Evolutionary conservation across 2,329 filamentous ascomycete genomes (phyloP), one percentile per base, ranked within the genome.

Genomic region (Microdochium nivale): DNA sequence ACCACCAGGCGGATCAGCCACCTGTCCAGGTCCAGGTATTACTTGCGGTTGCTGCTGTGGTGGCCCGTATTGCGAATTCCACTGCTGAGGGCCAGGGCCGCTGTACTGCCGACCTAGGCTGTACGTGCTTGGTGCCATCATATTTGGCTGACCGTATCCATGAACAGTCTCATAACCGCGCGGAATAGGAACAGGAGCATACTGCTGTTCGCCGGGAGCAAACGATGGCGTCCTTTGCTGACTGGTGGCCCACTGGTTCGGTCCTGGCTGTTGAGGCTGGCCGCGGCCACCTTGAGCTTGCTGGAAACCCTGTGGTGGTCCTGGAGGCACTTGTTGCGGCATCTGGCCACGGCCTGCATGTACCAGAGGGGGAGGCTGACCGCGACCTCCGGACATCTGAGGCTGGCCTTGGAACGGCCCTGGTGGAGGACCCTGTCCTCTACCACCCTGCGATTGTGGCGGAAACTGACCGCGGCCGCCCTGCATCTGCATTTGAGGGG

Each of bases 181-280:
- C 5, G 65, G 65, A 23, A 67, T 67, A 21, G 65, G 65, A 2
- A 67, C 64, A 46, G 58, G 54, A 40, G 59, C 64, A 47, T 67
- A 67, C 14, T 60, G 58, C 2, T 56, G 60, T 48, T 65, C 62
- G 52, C 5, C 35, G 14, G 27, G 27, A 11, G 24, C 46, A 47
- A 30, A 47, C 3, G 46, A n/a, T 16, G 7, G 46, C 3, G 46
- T 10, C 14, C 11, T 25, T 21, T 47, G 46, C 46, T 47, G 46
- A 27, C 24, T 43, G 47, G 50, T 49, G n/a, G 11, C 30, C 23
- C 48, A 51, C 2, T 52, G 53, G 43, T 53, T 52, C 33, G 51
- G 49, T 13, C 10, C 35, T 11, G 48, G 43, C 14, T 44, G 16
- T 13, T 51, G 58, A 11, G 54, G 50, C 30, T 55, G 51, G 24